Evolutionary conservation across 2,329 filamentous ascomycete genomes (phyloP), one percentile per base, ranked within the genome.

Genomic region (Periconia sp.): DNA sequence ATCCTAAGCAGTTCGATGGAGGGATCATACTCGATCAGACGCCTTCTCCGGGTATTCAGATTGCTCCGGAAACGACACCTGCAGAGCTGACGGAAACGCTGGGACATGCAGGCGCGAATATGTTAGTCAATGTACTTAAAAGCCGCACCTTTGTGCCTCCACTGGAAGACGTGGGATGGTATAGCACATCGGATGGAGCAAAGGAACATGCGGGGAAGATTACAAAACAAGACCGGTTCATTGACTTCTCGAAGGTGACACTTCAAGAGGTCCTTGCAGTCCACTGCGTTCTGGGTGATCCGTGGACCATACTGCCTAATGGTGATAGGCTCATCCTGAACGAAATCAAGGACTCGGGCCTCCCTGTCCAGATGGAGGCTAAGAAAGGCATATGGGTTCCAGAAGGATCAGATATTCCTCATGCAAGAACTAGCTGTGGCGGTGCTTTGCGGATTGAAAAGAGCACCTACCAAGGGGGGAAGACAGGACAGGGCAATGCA

Each of bases 1-100:
- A 96, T 66, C 79, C 83, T 2, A 72, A 74, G 12, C 71, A 78
- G 33, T 96, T 97, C 65, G 94, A 99, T 67, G 82, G 84, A 46
- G 94, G 94, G 19, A 69, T 75, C 2, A 79, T 96, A 8, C 76
- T 99, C 18, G 78, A 81, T 12, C 91, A 95, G 69, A 72, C 66
- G 0, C 77, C 81, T 0, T 43, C 62, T 0, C 83, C 83, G 0
- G 83, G 82, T 2, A 60, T 82, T 4, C 49, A 60, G 1, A 74
- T 89, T 22, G 72, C 72, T 16, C 72, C 81, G 19, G 72, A 75
- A 0, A 56, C 68, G 45, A 81, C 78, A 0, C 73, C 80, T 1
- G 58, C 70, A 0, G 58, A 73, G 9, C 69, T 91, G 4, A 70
- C 80, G 1, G 65, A 74, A 4, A 30, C 40, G 13, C 74, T 94